Conservation (phyloP, 2,329 filamentous ascomycete species). For the Colletotrichum limetticola region DNA sequence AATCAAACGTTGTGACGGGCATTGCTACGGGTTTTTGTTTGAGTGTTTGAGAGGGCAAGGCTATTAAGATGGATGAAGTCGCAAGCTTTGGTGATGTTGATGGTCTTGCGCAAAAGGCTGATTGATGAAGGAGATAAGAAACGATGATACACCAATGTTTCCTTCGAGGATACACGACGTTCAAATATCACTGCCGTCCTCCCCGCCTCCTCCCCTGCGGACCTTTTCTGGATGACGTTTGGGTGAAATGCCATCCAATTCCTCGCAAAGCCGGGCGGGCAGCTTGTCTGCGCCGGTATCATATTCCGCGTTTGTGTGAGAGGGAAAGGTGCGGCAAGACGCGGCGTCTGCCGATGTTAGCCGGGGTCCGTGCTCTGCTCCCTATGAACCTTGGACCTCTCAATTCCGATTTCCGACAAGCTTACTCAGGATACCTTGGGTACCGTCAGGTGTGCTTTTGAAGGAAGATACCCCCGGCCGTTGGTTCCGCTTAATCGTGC, state of each 20-base stretch:
- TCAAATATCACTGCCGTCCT: neutral
- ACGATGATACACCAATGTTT: neutral
- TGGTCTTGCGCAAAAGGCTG: neutral
- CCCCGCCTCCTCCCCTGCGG: neutral
- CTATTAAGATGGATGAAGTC: neutral
- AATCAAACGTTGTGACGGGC: conserved; percentile 61
- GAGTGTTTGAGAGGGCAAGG: too few relatives aligned
- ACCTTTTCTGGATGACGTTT: conserved; percentile 22
- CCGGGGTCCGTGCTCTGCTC: conserved; percentile 8
- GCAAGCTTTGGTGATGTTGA: neutral
- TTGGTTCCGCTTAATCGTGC: neutral
- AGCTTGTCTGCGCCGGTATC: neutral
- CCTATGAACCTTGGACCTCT: neutral
- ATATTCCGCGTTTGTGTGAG: conserved; percentile 22
- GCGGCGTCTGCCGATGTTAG: conserved; percentile 35
- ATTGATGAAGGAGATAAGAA: neutral
- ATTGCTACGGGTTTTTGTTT: conserved; percentile 44
- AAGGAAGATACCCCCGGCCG: neutral
- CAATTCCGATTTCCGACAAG: conserved; percentile 28
- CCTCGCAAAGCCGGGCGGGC: conserved; percentile 19
- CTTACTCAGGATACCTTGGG: neutral
- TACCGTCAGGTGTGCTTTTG: neutral
- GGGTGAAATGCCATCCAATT: neutral
- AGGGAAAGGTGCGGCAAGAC: conserved; percentile 23
- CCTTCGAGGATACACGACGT: neutral